A percentile compares a stretch with the other conserved stretches of the same genome.
These are phyloP conservation scores for Fragaria iinumae DNA, from an alignment of 306 rosid genomes.

Conservation along the genomic window DNA sequence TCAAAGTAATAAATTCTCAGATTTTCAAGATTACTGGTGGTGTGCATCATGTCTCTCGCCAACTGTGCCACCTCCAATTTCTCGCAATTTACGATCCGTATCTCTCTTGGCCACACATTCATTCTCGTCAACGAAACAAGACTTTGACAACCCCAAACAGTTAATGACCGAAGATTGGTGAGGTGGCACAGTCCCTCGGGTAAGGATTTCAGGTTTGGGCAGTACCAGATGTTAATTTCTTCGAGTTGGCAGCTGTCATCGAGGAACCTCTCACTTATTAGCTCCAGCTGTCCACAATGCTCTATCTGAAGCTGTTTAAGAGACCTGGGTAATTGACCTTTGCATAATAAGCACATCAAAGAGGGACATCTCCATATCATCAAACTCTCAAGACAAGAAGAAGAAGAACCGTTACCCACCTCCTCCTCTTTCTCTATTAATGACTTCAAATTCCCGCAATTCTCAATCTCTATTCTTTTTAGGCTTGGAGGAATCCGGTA, in stretches of 20 bases:
- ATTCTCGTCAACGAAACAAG: not conserved
- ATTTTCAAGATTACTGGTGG: not conserved
- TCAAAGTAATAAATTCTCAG: not conserved
- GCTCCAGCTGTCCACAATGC: constrained; percentile 10
- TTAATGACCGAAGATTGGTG: not conserved
- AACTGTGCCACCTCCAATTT: not conserved
- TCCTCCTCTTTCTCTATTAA: too few relatives aligned
- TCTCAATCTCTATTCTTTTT: too few relatives aligned
- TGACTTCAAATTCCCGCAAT: too few relatives aligned
- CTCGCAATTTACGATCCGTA: rapidly evolving
- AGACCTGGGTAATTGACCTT: too few relatives aligned
- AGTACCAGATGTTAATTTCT: constrained; percentile 1
- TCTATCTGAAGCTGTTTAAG: constrained; percentile 9
- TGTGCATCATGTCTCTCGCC: not conserved
- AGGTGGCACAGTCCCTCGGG: constrained; percentile 10
- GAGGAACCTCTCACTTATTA: constrained; percentile 16
- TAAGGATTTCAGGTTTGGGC: constrained; percentile 11
- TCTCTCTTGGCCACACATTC: not conserved
- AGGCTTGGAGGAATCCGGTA: too few relatives aligned
- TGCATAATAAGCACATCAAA: too few relatives aligned
- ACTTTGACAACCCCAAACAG: rapidly evolving
- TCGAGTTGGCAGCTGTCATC: not conserved
- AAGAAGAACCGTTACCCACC: too few relatives aligned
- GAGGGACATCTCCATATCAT: too few relatives aligned
- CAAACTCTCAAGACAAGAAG: too few relatives aligned